phyloP scores from a whole-genome alignment of 129 eudicot species.

The Heracleum sosnowskyi region DNA sequence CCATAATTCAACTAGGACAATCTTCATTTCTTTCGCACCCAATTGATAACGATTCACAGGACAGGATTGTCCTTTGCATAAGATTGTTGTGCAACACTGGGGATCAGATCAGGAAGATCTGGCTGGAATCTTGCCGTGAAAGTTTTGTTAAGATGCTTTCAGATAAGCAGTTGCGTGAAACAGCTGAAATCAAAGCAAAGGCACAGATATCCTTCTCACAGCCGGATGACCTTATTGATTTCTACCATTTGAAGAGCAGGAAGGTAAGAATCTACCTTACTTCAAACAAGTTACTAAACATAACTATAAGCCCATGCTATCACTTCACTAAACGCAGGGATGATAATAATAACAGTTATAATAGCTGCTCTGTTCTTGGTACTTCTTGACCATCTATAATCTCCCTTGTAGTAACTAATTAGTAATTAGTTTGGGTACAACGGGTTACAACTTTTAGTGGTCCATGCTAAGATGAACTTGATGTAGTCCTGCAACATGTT shows the following conservation, averaged over 20 bases:
- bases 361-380: neutral
- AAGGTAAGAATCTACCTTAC: conserved; percentile 35
- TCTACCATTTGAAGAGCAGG: conserved; percentile 88
- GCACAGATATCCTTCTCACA: conserved; percentile 71
- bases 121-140: conserved; percentile 83
- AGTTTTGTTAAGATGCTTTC: conserved; percentile 93
- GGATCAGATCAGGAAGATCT: conserved; percentile 62
- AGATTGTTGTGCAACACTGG: conserved; percentile 66
- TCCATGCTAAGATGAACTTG: neutral
- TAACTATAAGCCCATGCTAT: neutral
- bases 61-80: conserved; percentile 67
- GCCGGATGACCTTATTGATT: conserved; percentile 95
- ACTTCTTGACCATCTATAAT: neutral
- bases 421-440: neutral
- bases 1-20: conserved; percentile 84
- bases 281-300: neutral
- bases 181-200: conserved; percentile 85
- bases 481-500: neutral
- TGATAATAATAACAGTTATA: neutral
- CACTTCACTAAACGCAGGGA: neutral
- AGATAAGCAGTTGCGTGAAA: conserved; percentile 80
- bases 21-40: conserved; percentile 89
- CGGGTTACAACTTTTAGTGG: neutral
- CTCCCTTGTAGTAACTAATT: neutral
- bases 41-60: conserved; percentile 80